Base-by-base conservation (phyloP, 2,329 filamentous ascomycete species). In the Fusarium avenaceum region DNA sequence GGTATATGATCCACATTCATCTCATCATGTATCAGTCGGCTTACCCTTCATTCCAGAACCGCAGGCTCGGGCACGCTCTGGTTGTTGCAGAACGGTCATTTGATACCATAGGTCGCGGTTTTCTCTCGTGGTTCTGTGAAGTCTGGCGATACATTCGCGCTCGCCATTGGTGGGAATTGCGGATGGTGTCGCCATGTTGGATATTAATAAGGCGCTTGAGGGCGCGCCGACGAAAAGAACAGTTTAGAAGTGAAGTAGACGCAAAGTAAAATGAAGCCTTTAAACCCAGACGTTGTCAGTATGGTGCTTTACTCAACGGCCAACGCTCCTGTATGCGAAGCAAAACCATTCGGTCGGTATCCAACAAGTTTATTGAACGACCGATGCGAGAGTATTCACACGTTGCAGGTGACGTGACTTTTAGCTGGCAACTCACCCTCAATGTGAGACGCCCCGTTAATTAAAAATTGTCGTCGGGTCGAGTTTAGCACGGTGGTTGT, bases 21-120 rank as follows among this genome's bases (percentile, higher is more conserved):
- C 48, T 14, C 51, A 35, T n/a, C 30, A 32, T 38, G 6, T 7
- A 13, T 38, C 19, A 58, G 42, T 40, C 33, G 40, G 73, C 90
- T 80, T 85, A 97, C 93, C 97, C 83, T 98, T 98, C 54, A 93
- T 93, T 63, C 96, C 96, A 56, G 94, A 94, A 75, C 96, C 96
- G 79, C 96, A 99, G 56, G 96, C 96, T 83, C 96, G 88, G 49
- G 96, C 95, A 75, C 94, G 92, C 81, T 97, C 92, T 20, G 96
- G 96, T 78, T 98, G 93, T 81, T 99, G 96, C 73, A 97, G 90
- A 57, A 98, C 94, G 62, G 88, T 89, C 79, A 98, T 84, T 69
- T 87, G 85, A 80, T 98, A 98, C 76, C 89, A 93, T 71, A 97
- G 86, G 67, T 85, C 89, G 72, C 92, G 89, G 65, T 92, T 92